phyloP scores from a whole-genome alignment of 1,284 basidiomycete genomes.

The Ceratobasidium sp. region DNA sequence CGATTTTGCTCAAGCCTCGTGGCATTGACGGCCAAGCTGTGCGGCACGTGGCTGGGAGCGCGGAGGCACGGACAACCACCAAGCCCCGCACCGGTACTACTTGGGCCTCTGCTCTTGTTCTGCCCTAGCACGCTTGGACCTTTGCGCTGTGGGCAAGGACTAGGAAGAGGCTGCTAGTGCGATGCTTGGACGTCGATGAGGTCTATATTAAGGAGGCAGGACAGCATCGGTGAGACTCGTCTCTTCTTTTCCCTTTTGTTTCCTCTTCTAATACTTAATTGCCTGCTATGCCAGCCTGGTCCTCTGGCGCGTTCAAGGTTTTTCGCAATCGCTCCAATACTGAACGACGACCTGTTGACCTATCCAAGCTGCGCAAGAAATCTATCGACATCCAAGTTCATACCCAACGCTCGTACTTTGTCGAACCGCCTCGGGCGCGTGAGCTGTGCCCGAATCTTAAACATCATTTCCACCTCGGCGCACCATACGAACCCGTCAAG shows the following conservation, averaged over 20 bases:
- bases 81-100: slow-evolving; percentile 21
- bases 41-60: slow-evolving; percentile 2
- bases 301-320: slow-evolving; percentile 23
- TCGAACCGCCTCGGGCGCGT: slow-evolving; percentile 17
- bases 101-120: slow-evolving; percentile 21
- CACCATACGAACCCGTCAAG: slow-evolving; percentile 15
- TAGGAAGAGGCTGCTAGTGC: slow-evolving; percentile 10
- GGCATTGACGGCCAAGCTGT: slow-evolving; percentile 6
- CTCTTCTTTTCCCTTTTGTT: slow-evolving; percentile 11
- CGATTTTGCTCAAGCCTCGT: slow-evolving; percentile 25
- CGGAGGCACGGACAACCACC: neutral
- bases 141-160: neutral
- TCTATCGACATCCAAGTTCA: slow-evolving; percentile 35
- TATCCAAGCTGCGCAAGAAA: neutral
- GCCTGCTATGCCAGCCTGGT: slow-evolving; percentile 36
- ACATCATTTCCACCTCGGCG: neutral
- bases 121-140: neutral
- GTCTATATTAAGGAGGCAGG: slow-evolving; percentile 32
- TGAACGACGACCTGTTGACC: slow-evolving; percentile 3
- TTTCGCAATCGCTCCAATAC: slow-evolving; percentile 4
- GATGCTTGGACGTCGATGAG: slow-evolving; percentile 25
- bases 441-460: neutral
- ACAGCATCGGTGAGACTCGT: neutral
- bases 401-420: slow-evolving; percentile 24
- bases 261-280: slow-evolving; percentile 20